Evolutionary conservation across 192 early-diverging fungal species (phyloP).

Genomic region (Umbelopsis ramanniana): DNA sequence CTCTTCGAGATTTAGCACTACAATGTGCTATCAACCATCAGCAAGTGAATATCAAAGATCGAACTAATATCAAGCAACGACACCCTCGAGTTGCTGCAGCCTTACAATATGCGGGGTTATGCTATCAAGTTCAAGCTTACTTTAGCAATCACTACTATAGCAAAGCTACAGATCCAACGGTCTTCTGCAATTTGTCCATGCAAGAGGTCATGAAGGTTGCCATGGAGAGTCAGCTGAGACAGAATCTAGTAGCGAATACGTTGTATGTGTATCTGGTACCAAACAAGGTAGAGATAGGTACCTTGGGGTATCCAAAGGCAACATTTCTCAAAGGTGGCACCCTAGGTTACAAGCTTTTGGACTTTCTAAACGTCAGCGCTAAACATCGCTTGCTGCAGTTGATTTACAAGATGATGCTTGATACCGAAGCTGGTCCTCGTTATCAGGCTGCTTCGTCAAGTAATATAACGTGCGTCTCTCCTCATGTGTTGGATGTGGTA

Average conservation of each 20-base stretch:
- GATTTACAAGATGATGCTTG: constrained; percentile 77
- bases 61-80: constrained; percentile 69
- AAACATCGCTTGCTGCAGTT: constrained; percentile 70
- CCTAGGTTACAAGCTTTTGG: constrained; percentile 67
- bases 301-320: constrained; percentile 40
- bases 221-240: constrained; percentile 52
- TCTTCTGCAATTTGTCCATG: constrained; percentile 48
- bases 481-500: constrained; percentile 75
- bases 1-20: constrained; percentile 73
- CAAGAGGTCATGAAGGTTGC: constrained; percentile 61
- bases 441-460: constrained; percentile 57
- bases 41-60: constrained; percentile 63
- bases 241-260: constrained; percentile 55
- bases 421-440: constrained; percentile 61
- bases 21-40: constrained; percentile 75
- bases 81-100: constrained; percentile 69
- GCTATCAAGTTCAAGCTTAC: constrained; percentile 57
- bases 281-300: constrained; percentile 49
- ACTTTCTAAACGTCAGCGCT: constrained; percentile 68
- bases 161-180: constrained; percentile 40
- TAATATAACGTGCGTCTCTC: constrained; percentile 67
- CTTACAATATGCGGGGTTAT: constrained; percentile 60
- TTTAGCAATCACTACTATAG: constrained; percentile 55
- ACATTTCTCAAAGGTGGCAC: constrained; percentile 69
- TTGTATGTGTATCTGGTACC: constrained; percentile 59